These are phyloP conservation scores for Komagataella phaffii DNA, from an alignment of 805 yeast species.

Conservation along the genomic window DNA sequence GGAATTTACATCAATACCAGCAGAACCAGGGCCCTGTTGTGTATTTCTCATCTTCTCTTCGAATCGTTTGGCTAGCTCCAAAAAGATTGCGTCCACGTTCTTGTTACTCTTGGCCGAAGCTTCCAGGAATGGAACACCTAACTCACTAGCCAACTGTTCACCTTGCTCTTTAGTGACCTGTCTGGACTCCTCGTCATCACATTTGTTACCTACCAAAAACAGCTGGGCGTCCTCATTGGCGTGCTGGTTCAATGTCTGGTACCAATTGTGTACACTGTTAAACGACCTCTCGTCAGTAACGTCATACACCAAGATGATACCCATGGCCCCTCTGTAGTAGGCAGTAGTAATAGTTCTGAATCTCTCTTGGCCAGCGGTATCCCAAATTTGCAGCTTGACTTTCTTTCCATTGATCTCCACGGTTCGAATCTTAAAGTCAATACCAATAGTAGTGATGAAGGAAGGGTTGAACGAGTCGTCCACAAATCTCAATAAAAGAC, in stretches of 20 bases:
- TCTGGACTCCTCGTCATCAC: constrained; percentile 80
- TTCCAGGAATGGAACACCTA: constrained; percentile 86
- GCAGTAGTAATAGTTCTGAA: constrained; percentile 93
- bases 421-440: constrained; percentile 94
- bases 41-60: constrained; percentile 55
- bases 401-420: constrained; percentile 87
- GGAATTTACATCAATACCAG: constrained; percentile 14
- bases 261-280: constrained; percentile 90
- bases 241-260: constrained; percentile 87
- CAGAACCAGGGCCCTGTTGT: constrained; percentile 5
- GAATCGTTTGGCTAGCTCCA: constrained; percentile 75
- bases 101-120: constrained; percentile 91
- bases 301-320: constrained; percentile 73
- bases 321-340: constrained; percentile 83
- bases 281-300: constrained; percentile 86
- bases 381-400: constrained; percentile 93
- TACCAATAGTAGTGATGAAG: constrained; percentile 95
- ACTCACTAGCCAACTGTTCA: constrained; percentile 70
- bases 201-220: constrained; percentile 90
- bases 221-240: constrained; percentile 94
- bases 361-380: constrained; percentile 95
- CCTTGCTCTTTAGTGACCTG: constrained; percentile 88
- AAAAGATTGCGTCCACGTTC: constrained; percentile 86
- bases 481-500: constrained; percentile 82
- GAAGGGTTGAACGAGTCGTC: constrained; percentile 95